phyloP scores from a whole-genome alignment of 768 basidiomycete genomes.

The Lepiota venenata region DNA sequence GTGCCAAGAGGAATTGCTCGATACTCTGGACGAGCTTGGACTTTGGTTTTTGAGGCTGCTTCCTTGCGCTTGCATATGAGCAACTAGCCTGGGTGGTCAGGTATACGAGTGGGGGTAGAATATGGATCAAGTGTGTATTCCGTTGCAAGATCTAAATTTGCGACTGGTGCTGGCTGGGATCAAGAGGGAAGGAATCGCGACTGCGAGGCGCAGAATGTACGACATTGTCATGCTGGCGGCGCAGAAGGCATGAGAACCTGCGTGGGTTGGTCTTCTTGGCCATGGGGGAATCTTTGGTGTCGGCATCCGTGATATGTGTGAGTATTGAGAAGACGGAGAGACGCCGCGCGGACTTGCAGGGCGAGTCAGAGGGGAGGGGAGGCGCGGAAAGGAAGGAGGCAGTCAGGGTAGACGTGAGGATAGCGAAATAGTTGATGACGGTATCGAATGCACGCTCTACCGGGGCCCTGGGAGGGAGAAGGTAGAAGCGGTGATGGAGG shows the following conservation, averaged over 20 bases:
- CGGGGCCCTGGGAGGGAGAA: neutral
- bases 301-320: neutral
- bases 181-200: neutral
- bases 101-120: slow-evolving; percentile 19
- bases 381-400: slow-evolving; percentile 29
- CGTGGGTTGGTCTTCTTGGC: neutral
- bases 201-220: neutral
- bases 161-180: neutral
- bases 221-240: neutral
- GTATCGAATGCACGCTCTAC: slow-evolving; percentile 31
- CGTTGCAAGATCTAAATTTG: neutral
- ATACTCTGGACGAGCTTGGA: slow-evolving; percentile 34
- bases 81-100: neutral
- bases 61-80: neutral
- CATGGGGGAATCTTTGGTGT: neutral
- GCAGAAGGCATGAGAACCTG: slow-evolving; percentile 6
- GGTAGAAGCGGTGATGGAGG: neutral
- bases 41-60: slow-evolving; percentile 14
- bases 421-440: slow-evolving; percentile 41
- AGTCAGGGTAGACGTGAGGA: slow-evolving; percentile 40
- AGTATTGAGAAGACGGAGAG: neutral
- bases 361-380: neutral
- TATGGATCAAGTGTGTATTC: no score
- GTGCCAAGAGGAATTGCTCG: slow-evolving; percentile 38
- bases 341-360: neutral